Evolutionary conservation across 1,284 basidiomycete genomes (phyloP).

Genomic region (Ganoderma boninense): DNA sequence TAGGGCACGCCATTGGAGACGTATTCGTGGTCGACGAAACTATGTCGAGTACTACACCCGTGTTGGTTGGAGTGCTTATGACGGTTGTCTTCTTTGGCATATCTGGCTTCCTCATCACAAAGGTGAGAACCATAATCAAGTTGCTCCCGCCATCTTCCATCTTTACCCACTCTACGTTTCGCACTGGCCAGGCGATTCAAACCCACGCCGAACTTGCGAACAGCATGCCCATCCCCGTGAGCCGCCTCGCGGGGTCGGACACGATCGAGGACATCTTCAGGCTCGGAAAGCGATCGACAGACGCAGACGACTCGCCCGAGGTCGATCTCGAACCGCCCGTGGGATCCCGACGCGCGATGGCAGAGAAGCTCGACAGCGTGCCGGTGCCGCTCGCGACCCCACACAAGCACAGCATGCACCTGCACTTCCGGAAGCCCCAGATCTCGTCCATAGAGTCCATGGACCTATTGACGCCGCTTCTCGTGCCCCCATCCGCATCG

Average conservation of each 20-base stretch:
- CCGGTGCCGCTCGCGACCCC: slow-evolving; percentile 2
- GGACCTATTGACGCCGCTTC: background rate
- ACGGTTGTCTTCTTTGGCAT: background rate
- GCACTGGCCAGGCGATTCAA: background rate
- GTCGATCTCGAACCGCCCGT: background rate
- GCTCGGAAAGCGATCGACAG: background rate
- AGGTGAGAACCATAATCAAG: background rate
- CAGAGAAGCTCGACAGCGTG: background rate
- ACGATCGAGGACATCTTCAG: slow-evolving; percentile 12
- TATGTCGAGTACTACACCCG: background rate
- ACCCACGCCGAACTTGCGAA: background rate
- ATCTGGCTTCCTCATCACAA: slow-evolving; percentile 3
- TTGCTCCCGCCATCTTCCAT: background rate
- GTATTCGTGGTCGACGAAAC: background rate
- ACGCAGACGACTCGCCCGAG: background rate
- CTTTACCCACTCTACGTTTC: background rate
- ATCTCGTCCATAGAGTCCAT: background rate
- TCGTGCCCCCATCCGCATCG: background rate
- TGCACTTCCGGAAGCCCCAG: background rate
- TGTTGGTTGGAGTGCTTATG: background rate
- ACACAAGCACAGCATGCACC: background rate
- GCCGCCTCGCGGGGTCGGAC: slow-evolving; percentile 2
- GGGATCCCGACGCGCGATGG: background rate
- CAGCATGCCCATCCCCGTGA: slow-evolving; percentile 3
- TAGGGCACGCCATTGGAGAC: background rate